Evolutionary conservation across 768 basidiomycete species (phyloP), one percentile per base, ranked within the genome.

Genomic region (Boletus vermiculosoides): DNA sequence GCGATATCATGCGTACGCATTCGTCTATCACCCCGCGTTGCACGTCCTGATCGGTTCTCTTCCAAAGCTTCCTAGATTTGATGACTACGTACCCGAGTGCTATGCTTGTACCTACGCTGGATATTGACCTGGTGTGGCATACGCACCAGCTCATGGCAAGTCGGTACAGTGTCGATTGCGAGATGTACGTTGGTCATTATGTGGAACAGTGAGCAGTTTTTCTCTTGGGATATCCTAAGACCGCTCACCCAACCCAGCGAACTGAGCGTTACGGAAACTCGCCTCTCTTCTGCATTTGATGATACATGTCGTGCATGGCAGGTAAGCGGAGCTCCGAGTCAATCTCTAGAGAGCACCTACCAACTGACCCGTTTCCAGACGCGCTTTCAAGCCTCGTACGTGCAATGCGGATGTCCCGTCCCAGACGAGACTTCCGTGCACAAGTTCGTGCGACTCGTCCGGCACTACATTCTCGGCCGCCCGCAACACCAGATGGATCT

Each of bases 91-190:
- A 73, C 0, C 76, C 80, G 1, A 63, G 63, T 10, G 65, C 74
- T 0, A 78, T 82, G 66, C 74, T 78, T 39, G 83, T 85, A 3
- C 84, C 85, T 12, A 87, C 86, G 1, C 67, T 90, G n/a, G 87
- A 89, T 58, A 87, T 90, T 37, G 88, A 90, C 60, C 74, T 91
- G 20, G 82, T 79, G 5, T 89, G 88, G 87, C 88, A 91, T 59
- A 86, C 86, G 0, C 87, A 90, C 55, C 87, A 88, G 59, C 76
- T 89, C 6, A 73, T 79, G 65, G 75, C 76, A 0, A 56, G 54
- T 2, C 71, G 73, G 37, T 89, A 89, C 62, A 62, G 66, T 5
- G 47, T 57, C 1, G 79, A 85, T 55, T 80, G 81, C 44, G 66
- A 68, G 54, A 68, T 51, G 15, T 76, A 74, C 50, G 58, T 83